Evolutionary conservation across 2,329 filamentous ascomycete genomes (phyloP).

Genomic region (Endoconidiophora polonica): DNA sequence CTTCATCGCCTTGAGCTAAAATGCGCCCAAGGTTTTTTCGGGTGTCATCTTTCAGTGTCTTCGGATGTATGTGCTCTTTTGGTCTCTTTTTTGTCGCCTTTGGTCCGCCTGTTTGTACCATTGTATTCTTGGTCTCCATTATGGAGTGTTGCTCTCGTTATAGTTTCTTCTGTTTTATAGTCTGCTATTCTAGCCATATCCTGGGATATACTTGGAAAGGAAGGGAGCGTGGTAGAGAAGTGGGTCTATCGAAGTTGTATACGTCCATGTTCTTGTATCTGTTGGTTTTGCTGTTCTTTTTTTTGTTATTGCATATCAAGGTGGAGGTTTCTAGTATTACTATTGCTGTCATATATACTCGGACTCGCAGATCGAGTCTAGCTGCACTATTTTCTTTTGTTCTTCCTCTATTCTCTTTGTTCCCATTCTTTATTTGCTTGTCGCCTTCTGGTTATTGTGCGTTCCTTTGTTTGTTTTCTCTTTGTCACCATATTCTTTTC

Average conservation of each 20-base stretch:
- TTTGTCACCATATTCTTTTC: too few species aligned
- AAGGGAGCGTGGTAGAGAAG: too few species aligned
- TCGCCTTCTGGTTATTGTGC: too few species aligned
- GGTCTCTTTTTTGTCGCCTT: neutral
- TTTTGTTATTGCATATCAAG: neutral
- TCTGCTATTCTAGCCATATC: too few species aligned
- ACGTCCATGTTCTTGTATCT: too few species aligned
- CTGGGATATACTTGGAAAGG: too few species aligned
- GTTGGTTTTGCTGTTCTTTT: neutral
- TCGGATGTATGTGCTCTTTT: neutral
- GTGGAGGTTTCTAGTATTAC: neutral
- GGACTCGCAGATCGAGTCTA: neutral
- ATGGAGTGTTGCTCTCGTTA: neutral
- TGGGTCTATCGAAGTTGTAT: too few species aligned
- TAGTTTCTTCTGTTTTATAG: neutral
- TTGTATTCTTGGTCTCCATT: neutral
- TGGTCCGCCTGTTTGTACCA: neutral
- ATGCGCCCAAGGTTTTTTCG: neutral
- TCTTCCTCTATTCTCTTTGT: neutral
- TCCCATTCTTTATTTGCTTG: neutral
- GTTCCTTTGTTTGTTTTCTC: too few species aligned
- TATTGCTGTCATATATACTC: neutral
- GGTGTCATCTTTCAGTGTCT: too few species aligned
- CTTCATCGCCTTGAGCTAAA: neutral
- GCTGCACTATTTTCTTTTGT: neutral